Evolutionary conservation across 371 early-diverging fungal genomes (phyloP), one percentile per base, ranked within the genome.

Genomic region (Haplosporangium sp.): DNA sequence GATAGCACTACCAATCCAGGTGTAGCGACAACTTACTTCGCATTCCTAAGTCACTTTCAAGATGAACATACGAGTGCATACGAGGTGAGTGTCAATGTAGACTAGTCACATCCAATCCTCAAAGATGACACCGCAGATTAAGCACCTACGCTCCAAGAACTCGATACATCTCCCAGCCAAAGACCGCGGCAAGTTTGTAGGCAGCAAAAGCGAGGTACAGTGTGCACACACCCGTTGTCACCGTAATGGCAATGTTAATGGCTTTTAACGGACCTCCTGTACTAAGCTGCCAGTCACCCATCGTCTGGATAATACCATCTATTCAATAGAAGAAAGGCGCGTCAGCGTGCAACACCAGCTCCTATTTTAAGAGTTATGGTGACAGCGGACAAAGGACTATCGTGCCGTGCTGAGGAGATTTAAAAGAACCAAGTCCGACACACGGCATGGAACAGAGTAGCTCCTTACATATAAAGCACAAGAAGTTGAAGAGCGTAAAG

Each of bases 141-240:
- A 20, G 11, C 9, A 77, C 79, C 68, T 77, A 77, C 79, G 79
- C 79, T 55, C 79, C 79, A 10, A 77, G 73, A 50, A 72, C 67
- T 0, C 73, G 60, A 20, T 65, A 77, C 79, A 77, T 67, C 52
- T 77, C 72, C 79, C 79, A 77, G 14, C 79, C 79, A 65, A 72
- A 77, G 16, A 72, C 58, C 7, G 55, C 58, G 6, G 79, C 68
- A 13, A 77, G 65, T 37, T 72, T 71, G 55, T 54, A 77, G n/a
- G 73, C 59, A 13, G 68, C 67, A 48, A 56, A 45, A 14, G 57
- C 29, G 10, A 77, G 51, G 47, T 68, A 71, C 20, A 77, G 23
- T 14, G 68, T 51, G 53, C 72, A 59, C 0, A 77, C 79, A 36
- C 79, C 72, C 55, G 68, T 64, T 0, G 79, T 77, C 13, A 68